A percentile compares a stretch with the other conserved stretches of the same genome.
phyloP scores from a whole-genome alignment of 805 yeast genomes.

The Metschnikowia cerradonensis region DNA sequence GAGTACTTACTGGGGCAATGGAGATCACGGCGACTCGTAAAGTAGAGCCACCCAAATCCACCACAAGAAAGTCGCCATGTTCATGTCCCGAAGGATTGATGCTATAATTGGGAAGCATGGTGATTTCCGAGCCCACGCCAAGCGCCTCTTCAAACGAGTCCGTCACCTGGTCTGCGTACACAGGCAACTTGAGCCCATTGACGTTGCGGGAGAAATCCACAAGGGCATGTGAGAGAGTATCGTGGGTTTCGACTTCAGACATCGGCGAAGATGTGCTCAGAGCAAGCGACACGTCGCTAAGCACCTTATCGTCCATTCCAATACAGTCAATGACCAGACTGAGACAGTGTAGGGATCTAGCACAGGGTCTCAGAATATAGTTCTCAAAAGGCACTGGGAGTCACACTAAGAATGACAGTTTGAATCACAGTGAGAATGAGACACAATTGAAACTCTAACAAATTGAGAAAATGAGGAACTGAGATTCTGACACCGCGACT shows the following conservation, averaged over 20 bases:
- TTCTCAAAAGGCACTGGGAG: too few species aligned
- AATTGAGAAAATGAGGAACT: too few species aligned
- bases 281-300: conserved; percentile 9
- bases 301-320: conserved; percentile 2
- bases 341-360: too few species aligned
- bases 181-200: conserved; percentile 4
- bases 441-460: too few species aligned
- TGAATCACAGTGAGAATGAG: too few species aligned
- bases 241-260: conserved; percentile 4
- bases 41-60: conserved; percentile 60
- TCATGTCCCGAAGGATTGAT: conserved; percentile 35
- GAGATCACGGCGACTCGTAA: conserved; percentile 40
- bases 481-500: too few species aligned
- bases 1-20: conserved; percentile 20
- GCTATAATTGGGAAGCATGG: conserved; percentile 40
- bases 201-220: conserved; percentile 6
- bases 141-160: conserved; percentile 30
- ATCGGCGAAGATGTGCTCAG: conserved; percentile 10
- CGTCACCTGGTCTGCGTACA: conserved; percentile 20
- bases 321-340: too few species aligned
- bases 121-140: conserved; percentile 21
- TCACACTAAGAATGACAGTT: too few species aligned
- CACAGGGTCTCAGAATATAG: too few species aligned
- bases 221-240: conserved; percentile 8
- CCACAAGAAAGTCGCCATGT: conserved; percentile 39